Evolutionary conservation across 2,329 filamentous ascomycete genomes (phyloP).

Genomic region (Tolypocladium inflatum): DNA sequence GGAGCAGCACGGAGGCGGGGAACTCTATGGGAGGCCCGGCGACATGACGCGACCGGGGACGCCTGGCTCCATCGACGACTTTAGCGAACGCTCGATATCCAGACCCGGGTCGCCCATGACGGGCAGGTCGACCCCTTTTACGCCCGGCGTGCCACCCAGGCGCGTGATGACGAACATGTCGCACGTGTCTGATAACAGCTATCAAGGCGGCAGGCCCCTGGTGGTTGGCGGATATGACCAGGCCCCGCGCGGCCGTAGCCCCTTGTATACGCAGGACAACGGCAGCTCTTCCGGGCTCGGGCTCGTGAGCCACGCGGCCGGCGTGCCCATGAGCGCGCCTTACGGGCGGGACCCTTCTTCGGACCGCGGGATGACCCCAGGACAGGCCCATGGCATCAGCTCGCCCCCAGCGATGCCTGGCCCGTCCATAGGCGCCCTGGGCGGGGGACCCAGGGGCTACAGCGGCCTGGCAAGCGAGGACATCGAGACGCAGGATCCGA

Average conservation of each 20-base stretch:
- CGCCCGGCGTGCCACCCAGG: conserved; percentile 16
- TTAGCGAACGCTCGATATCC: conserved; percentile 30
- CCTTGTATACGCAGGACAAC: conserved; percentile 41
- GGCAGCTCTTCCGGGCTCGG: conserved; percentile 42
- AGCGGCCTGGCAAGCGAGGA: conserved; percentile 44
- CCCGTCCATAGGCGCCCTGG: conserved; percentile 40
- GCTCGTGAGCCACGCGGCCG: conserved; percentile 30
- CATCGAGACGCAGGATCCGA: conserved; percentile 24
- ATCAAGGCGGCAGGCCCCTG: conserved; percentile 12
- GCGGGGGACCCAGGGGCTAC: conserved; percentile 50
- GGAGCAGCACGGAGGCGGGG: conserved; percentile 74
- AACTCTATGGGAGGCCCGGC: conserved; percentile 49
- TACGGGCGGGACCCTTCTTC: conserved; percentile 12
- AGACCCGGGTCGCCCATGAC: conserved; percentile 39
- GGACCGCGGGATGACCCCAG: conserved; percentile 14
- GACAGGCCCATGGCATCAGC: conserved; percentile 5
- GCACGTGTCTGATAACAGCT: conserved; percentile 17
- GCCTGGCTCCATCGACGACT: conserved; percentile 41
- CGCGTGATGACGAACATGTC: conserved; percentile 9
- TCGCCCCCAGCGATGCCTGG: conserved; percentile 19
- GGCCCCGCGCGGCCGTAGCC: conserved; percentile 28
- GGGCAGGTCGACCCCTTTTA: conserved; percentile 23
- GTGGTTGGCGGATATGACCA: conserved; percentile 11
- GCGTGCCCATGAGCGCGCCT: conserved; percentile 33
- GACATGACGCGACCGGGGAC: conserved; percentile 55